phyloP scores from a whole-genome alignment of 2,329 filamentous ascomycete species.

The Sclerotinia minor region DNA sequence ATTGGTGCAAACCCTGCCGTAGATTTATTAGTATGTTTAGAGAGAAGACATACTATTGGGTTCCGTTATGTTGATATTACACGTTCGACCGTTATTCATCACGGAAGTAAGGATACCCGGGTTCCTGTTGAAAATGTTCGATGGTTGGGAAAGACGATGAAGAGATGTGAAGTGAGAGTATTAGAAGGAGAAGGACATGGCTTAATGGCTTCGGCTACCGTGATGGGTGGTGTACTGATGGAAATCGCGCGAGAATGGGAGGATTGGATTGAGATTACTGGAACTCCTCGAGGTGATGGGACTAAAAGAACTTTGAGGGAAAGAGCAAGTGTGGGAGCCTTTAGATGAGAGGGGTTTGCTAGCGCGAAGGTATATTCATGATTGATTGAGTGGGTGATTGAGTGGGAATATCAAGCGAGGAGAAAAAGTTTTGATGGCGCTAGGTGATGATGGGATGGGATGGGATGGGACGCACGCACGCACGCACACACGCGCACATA shows the following conservation, averaged over 20 bases:
- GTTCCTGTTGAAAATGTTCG: conserved; percentile 94
- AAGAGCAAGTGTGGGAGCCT: conserved; percentile 39
- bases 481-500: background rate
- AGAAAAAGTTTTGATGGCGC: conserved; percentile 11
- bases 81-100: conserved; percentile 86
- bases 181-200: conserved; percentile 92
- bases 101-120: conserved; percentile 84
- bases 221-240: conserved; percentile 93
- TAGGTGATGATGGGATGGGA: conserved; percentile 1
- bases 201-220: conserved; percentile 87
- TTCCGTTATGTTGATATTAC: conserved; percentile 98
- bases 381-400: conserved; percentile 9
- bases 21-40: conserved; percentile 87
- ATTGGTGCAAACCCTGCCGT: conserved; percentile 90
- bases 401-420: conserved; percentile 14
- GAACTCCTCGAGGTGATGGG: conserved; percentile 38
- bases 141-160: conserved; percentile 94
- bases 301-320: conserved; percentile 36
- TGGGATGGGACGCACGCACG: background rate
- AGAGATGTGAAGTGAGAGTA: conserved; percentile 85
- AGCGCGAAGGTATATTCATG: conserved; percentile 14
- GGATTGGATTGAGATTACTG: conserved; percentile 71
- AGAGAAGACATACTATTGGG: conserved; percentile 86
- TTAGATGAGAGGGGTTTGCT: conserved; percentile 38
- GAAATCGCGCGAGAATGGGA: conserved; percentile 96